These are phyloP conservation scores for Ceratocystis lukuohia DNA, from an alignment of 2,329 filamentous ascomycete species.

Conservation along the genomic window DNA sequence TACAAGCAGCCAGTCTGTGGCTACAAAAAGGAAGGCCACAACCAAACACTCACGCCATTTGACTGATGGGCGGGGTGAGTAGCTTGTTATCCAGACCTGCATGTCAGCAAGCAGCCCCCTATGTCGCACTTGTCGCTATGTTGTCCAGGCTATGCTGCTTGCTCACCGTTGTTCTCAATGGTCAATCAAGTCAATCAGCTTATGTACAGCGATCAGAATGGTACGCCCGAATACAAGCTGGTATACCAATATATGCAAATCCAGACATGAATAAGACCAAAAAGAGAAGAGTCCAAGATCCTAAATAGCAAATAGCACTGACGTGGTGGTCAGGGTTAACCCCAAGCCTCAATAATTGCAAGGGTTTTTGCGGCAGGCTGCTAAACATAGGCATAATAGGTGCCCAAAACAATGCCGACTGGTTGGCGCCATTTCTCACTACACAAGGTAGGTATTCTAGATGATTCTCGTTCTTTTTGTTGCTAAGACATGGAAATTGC, in stretches of 20 bases:
- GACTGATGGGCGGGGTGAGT: not conserved
- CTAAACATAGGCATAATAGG: no score
- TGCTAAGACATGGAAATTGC: not conserved
- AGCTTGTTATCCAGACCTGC: not conserved
- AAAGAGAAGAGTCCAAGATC: no score
- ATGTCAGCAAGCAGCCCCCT: conserved; percentile 1
- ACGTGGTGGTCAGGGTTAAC: no score
- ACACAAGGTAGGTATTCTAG: no score
- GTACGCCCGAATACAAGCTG: not conserved
- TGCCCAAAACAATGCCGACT: no score
- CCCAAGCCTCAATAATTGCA: no score
- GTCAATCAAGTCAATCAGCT: not conserved
- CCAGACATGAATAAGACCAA: not conserved
- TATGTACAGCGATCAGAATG: not conserved
- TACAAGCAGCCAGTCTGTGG: not conserved
- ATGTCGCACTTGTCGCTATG: not conserved
- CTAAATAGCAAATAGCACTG: no score
- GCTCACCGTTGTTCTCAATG: not conserved
- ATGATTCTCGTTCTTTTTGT: not conserved
- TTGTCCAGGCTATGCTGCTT: not conserved
- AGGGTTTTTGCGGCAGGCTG: no score
- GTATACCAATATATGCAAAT: not conserved
- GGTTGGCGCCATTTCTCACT: no score
- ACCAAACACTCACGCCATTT: not conserved
- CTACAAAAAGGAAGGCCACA: not conserved